Conservation (phyloP, 768 basidiomycete genomes). For the Neoboletus magnificus region DNA sequence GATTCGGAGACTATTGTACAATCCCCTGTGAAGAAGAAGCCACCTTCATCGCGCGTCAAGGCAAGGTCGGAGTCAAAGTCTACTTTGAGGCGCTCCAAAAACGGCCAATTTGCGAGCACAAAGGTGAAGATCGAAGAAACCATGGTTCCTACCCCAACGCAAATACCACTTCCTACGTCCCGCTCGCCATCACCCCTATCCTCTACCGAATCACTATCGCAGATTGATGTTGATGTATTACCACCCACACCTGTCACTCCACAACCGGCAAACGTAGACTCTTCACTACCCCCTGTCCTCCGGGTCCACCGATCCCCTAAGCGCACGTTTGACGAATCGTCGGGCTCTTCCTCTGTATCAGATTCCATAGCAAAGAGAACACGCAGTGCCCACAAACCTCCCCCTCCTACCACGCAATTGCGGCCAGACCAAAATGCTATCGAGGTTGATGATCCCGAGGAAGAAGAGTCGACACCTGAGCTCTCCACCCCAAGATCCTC, state of each 20-base stretch:
- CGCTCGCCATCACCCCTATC: constrained; percentile 37
- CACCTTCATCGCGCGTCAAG: constrained; percentile 31
- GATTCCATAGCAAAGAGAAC: constrained; percentile 37
- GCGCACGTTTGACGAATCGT: constrained; percentile 58
- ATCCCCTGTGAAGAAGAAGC: constrained; percentile 35
- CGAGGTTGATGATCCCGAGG: constrained; percentile 29
- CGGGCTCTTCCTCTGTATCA: constrained; percentile 39
- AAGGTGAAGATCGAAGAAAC: constrained; percentile 24
- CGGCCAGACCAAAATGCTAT: constrained; percentile 17
- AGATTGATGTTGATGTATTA: constrained; percentile 28
- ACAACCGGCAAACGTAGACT: constrained; percentile 8
- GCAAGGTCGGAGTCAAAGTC: constrained; percentile 23
- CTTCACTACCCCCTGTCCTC: constrained; percentile 18
- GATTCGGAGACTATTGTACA: constrained; percentile 30
- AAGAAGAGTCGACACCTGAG: constrained; percentile 38
- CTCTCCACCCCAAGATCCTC: constrained; percentile 40
- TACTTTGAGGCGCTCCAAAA: constrained; percentile 17
- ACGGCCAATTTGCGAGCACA: constrained; percentile 20
- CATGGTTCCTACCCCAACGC: constrained; percentile 24
- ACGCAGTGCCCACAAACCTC: constrained; percentile 27
- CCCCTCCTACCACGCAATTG: constrained; percentile 11
- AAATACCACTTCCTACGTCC: constrained; percentile 39
- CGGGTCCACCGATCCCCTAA: constrained; percentile 51
- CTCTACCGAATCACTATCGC: constrained; percentile 20
- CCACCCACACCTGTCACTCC: constrained; percentile 27